phyloP scores from a whole-genome alignment of 768 basidiomycete genomes.

The Butyriboletus loyo region DNA sequence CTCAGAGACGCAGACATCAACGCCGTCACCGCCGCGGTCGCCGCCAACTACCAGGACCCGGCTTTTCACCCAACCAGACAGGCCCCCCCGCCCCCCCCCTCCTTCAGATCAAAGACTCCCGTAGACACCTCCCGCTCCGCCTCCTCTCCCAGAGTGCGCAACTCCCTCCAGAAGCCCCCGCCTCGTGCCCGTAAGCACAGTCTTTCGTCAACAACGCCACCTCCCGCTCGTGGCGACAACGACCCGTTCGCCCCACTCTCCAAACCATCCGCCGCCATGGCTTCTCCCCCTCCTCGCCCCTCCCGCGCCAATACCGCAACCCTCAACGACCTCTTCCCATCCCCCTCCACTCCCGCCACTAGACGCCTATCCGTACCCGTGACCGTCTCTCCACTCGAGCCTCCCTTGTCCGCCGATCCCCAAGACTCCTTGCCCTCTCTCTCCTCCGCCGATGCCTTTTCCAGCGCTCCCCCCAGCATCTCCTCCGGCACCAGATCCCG shows the following conservation, averaged over 20 bases:
- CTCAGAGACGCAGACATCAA: conserved; percentile 57
- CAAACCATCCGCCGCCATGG: conserved; percentile 8
- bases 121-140: conserved; percentile 9
- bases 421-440: conserved; percentile 22
- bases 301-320: conserved; percentile 83
- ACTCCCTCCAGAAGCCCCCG: conserved; percentile 63
- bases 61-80: conserved; percentile 39
- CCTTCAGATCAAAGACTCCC: conserved; percentile 31
- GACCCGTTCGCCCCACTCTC: conserved; percentile 51
- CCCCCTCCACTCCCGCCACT: conserved; percentile 37
- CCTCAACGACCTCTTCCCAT: conserved; percentile 68
- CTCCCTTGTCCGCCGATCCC: conserved; percentile 19
- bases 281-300: conserved; percentile 71
- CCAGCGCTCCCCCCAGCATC: conserved; percentile 3
- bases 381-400: conserved; percentile 26
- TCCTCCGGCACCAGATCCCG: conserved; percentile 36
- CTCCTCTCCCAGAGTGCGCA: conserved; percentile 36
- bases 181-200: conserved; percentile 54
- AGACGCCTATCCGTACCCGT: conserved; percentile 54
- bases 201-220: conserved; percentile 36
- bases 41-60: conserved; percentile 34
- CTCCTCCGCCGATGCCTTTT: conserved; percentile 11
- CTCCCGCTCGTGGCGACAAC: conserved; percentile 36
- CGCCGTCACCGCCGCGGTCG: conserved; percentile 46
- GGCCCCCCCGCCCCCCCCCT: conserved; percentile 42